Percentiles rank a stretch among this genome's conserved stretches.
Conservation (phyloP, 2,329 filamentous ascomycete genomes). For the Penicillium sp. region DNA sequence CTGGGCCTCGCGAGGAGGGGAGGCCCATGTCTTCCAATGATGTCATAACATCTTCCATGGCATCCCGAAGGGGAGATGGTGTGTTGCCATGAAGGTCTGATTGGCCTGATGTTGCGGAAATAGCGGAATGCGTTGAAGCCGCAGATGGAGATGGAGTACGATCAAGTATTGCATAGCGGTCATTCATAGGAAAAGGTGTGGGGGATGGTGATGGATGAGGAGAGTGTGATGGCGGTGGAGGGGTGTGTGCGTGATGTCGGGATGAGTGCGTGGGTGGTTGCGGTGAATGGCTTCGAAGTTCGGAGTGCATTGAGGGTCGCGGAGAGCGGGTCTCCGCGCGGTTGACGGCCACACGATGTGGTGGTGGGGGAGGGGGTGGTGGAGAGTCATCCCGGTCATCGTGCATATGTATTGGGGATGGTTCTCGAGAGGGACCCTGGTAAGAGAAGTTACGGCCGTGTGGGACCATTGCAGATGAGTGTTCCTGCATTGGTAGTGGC, state of each 20-base stretch:
- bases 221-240: constrained; percentile 15
- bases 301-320: constrained; percentile 12
- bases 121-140: constrained; percentile 19
- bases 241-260: constrained; percentile 9
- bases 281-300: constrained; percentile 13
- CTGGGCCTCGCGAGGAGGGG: constrained; percentile 51
- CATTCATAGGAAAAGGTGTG: constrained; percentile 41
- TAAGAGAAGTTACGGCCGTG: constrained; percentile 3
- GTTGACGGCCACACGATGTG: constrained; percentile 63
- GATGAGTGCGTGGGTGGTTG: constrained; percentile 16
- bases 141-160: constrained; percentile 51
- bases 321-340: constrained; percentile 28
- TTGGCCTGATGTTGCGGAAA: constrained; percentile 32
- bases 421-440: constrained; percentile 20
- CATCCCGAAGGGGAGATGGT: constrained; percentile 85
- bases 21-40: constrained; percentile 83
- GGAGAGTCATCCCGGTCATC: constrained; percentile 65
- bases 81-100: constrained; percentile 70
- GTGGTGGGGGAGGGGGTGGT: constrained; percentile 79
- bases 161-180: constrained; percentile 39
- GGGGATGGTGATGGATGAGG: constrained; percentile 29
- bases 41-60: constrained; percentile 98
- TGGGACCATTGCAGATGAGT: constrained; percentile 2
- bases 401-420: constrained; percentile 37
- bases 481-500: background rate